These are phyloP conservation scores for Pontederia paniculata DNA, from an alignment of 176 grass and related monocot genomes.

Conservation along the genomic window DNA sequence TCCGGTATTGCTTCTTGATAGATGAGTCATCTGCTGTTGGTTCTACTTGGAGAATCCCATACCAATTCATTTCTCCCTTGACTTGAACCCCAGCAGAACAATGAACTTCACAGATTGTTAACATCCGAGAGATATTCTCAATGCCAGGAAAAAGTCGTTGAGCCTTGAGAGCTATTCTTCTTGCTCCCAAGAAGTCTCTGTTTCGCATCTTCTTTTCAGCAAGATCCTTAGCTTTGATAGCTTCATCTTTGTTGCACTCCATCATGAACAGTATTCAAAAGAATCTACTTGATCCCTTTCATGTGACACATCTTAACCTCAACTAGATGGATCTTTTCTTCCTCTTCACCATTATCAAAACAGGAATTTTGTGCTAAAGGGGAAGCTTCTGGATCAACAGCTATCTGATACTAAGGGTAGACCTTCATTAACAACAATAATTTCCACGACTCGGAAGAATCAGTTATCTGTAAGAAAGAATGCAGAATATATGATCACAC, in stretches of 20 bases:
- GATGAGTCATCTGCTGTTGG: slow-evolving; percentile 37
- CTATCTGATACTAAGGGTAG: no score
- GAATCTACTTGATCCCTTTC: neutral
- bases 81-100: slow-evolving; percentile 41
- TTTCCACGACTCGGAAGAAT: no score
- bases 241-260: slow-evolving; percentile 76
- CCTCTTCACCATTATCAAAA: no score
- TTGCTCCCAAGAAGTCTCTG: slow-evolving; percentile 61
- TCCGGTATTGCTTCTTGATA: slow-evolving; percentile 77
- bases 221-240: slow-evolving; percentile 60
- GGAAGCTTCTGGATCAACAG: no score
- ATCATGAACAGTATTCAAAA: slow-evolving; percentile 18
- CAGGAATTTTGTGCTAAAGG: no score
- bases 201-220: slow-evolving; percentile 50
- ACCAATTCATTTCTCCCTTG: slow-evolving; percentile 51
- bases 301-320: no score
- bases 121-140: slow-evolving; percentile 58
- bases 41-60: slow-evolving; percentile 67
- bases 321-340: no score
- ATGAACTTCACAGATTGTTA: slow-evolving; percentile 73
- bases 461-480: no score
- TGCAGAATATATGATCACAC: no score
- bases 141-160: slow-evolving; percentile 71
- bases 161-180: slow-evolving; percentile 55
- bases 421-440: no score